Percentiles rank a stretch among this genome's conserved stretches.
Evolutionary conservation across 148 eudicot species (phyloP).

Genomic region (Oxyria digyna): DNA sequence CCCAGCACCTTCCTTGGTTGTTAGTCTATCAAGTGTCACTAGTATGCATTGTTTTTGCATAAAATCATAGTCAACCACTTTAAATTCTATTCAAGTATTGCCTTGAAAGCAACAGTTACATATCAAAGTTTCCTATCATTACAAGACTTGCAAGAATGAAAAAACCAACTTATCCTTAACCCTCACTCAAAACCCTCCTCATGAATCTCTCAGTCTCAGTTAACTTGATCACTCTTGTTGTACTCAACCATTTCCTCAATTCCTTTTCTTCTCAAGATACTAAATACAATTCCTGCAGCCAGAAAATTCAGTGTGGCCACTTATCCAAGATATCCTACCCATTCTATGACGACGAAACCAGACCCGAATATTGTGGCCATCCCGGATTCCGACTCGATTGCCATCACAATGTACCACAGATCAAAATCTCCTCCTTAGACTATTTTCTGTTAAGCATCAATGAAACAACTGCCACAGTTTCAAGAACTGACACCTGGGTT

Average conservation of each 20-base stretch:
- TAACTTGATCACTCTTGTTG: neutral
- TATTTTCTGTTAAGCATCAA: neutral
- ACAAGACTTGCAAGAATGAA: neutral
- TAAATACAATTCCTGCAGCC: slow-evolving; percentile 4
- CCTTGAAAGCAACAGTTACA: neutral
- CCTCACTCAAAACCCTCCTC: neutral
- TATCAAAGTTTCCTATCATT: neutral
- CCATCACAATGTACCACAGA: neutral
- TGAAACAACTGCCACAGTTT: neutral
- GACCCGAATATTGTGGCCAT: slow-evolving; percentile 6
- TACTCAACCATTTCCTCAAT: neutral
- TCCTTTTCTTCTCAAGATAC: neutral
- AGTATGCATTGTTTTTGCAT: neutral
- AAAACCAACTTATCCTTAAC: neutral
- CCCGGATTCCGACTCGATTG: slow-evolving; percentile 4
- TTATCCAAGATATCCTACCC: neutral
- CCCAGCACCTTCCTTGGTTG: neutral
- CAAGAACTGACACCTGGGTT: neutral
- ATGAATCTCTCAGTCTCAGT: neutral
- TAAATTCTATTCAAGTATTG: neutral
- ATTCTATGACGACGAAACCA: neutral
- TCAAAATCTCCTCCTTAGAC: neutral
- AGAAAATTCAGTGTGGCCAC: slow-evolving; percentile 1
- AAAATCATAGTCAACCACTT: neutral
- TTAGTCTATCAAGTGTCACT: neutral